phyloP scores from a whole-genome alignment of 768 basidiomycete genomes.

The Cubamyces sp. region DNA sequence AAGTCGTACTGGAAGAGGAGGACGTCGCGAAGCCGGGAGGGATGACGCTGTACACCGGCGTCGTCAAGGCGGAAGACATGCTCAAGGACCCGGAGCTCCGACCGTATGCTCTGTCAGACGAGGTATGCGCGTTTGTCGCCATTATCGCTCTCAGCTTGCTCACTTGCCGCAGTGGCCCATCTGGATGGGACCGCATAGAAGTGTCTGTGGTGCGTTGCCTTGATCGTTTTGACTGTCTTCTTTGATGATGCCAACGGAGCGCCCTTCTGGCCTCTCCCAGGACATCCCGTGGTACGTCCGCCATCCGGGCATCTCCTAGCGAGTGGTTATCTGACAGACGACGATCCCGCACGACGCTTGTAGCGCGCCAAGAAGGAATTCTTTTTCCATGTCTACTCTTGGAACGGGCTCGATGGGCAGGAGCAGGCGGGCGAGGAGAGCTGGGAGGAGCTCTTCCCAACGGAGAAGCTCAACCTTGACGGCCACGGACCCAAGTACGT shows the following conservation, averaged over 20 bases:
- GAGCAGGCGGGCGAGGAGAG: constrained; percentile 36
- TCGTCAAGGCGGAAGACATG: constrained; percentile 45
- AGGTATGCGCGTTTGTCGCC: constrained; percentile 33
- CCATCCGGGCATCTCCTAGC: neutral
- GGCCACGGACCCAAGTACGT: constrained; percentile 45
- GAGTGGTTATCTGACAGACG: neutral
- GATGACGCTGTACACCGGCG: constrained; percentile 49
- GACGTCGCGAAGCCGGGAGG: constrained; percentile 35
- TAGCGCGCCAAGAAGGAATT: constrained; percentile 46
- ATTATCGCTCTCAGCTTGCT: neutral
- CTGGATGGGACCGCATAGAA: constrained; percentile 35
- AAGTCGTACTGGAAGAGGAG: constrained; percentile 38
- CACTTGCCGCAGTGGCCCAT: constrained; percentile 32
- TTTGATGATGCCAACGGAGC: constrained; percentile 6
- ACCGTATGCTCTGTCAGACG: constrained; percentile 32
- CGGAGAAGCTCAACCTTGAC: constrained; percentile 39
- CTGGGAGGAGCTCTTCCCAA: constrained; percentile 41
- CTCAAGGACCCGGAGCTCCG: constrained; percentile 44
- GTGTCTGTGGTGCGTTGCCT: constrained; percentile 30
- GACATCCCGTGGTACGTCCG: constrained; percentile 31
- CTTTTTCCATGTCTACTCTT: constrained; percentile 41
- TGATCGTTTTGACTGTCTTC: neutral
- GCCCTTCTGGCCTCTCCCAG: constrained; percentile 13
- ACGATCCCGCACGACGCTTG: neutral
- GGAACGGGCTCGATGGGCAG: constrained; percentile 40